Conservation (phyloP, 768 basidiomycete genomes). For the Tremella mesenterica region DNA sequence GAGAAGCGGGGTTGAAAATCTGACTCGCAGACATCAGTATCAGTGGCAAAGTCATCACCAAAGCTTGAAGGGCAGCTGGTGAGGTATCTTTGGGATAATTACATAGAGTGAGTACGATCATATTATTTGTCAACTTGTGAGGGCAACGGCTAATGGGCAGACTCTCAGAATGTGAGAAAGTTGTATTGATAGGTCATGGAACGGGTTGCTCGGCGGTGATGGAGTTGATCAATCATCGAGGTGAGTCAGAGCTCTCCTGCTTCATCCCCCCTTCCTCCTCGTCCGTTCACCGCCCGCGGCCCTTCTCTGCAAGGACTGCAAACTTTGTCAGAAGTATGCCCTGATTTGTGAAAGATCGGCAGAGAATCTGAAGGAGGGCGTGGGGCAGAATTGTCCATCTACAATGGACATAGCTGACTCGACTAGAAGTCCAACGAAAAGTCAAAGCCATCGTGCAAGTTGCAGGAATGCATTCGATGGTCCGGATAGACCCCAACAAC, state of each 20-base stretch:
- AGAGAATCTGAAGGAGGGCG: too few relatives aligned
- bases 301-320: too few relatives aligned
- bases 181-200: slow-evolving; percentile 81
- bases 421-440: slow-evolving; percentile 51
- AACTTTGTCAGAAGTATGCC: too few relatives aligned
- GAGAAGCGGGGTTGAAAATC: not conserved
- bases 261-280: too few relatives aligned
- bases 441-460: slow-evolving; percentile 72
- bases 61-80: slow-evolving; percentile 52
- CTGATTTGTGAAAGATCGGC: too few relatives aligned
- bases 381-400: too few relatives aligned
- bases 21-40: not conserved
- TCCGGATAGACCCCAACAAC: slow-evolving; percentile 45
- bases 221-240: slow-evolving; percentile 61
- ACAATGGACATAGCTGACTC: slow-evolving; percentile 28
- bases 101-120: slow-evolving; percentile 62
- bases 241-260: slow-evolving; percentile 46
- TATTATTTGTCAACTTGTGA: not conserved
- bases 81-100: slow-evolving; percentile 91
- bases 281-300: too few relatives aligned
- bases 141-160: slow-evolving; percentile 45
- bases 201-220: slow-evolving; percentile 69
- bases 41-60: slow-evolving; percentile 7
- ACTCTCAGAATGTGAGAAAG: slow-evolving; percentile 60
- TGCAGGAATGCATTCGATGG: slow-evolving; percentile 52